Evolutionary conservation across 1,139 yeast genomes (phyloP), one percentile per base, ranked within the genome.

Genomic region (Spencermartinsiella ligniputridi): DNA sequence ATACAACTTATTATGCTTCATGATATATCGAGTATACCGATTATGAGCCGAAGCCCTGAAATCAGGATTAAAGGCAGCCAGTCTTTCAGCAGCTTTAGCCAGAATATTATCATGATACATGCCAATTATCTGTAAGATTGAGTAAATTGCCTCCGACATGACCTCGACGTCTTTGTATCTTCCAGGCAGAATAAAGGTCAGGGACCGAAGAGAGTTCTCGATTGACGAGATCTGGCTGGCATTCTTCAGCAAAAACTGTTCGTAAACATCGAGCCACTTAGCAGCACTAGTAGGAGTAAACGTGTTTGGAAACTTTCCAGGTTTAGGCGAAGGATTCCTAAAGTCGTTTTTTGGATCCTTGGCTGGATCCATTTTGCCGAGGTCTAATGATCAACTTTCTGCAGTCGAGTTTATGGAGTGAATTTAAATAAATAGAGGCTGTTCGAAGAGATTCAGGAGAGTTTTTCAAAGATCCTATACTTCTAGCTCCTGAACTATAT

Each of bases 111-210:
- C 70, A 46, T 69, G 71, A 49, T 68, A 69, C 39, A 66, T 47
- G 15, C 69, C 68, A 21, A 69, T 52, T 5, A 69, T 55, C 46
- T 66, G 65, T 25, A 68, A 55, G 3, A 54, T 46, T 9, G 72
- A 58, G 39, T 62, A 64, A 27, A 66, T 54, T 45, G 58, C 47
- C 49, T 66, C 70, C 12, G 68, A 52, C 3, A 64, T 66, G 19
- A 66, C 53, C 45, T 69, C 74, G 30, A 66, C 68, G 33, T 69
- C 66, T 40, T 68, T 62, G 51, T 66, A 65, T 41, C 69, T 64
- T 8, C 72, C 71, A 1, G 74, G 73, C 15, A 67, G 52, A 24
- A 70, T 53, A 45, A 66, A 64, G n/a, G 66, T 58, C 38, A 70
- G 53, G 17, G 69, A 60, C 32, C 66, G 55, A 21, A 69, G 50